Conservation (phyloP, 805 yeast species). For the Metschnikowia chrysomelidarum region DNA sequence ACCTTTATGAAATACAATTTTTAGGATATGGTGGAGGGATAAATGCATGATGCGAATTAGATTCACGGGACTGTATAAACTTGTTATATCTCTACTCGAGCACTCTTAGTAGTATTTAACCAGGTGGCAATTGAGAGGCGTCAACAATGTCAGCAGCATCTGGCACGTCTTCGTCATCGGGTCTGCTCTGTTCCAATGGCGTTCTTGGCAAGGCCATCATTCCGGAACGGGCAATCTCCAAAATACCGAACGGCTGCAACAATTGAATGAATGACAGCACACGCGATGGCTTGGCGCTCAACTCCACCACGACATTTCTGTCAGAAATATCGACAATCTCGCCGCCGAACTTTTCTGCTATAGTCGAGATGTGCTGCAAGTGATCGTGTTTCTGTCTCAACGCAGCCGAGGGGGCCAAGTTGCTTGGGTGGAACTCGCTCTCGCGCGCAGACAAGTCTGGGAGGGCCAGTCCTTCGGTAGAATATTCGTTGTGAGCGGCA, state of each 20-base stretch:
- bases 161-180: constrained; percentile 48
- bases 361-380: constrained; percentile 75
- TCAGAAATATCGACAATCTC: constrained; percentile 88
- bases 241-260: constrained; percentile 92
- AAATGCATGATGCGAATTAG: no score
- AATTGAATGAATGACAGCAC: constrained; percentile 82
- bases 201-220: constrained; percentile 99
- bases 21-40: no score
- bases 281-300: constrained; percentile 91
- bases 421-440: constrained; percentile 76
- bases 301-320: constrained; percentile 90
- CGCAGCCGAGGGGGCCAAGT: constrained; percentile 86
- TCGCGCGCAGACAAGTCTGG: constrained; percentile 45
- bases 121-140: constrained; percentile 90
- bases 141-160: constrained; percentile 76
- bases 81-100: no score
- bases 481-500: constrained; percentile 68
- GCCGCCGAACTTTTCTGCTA: constrained; percentile 89
- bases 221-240: constrained; percentile 96
- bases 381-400: constrained; percentile 92
- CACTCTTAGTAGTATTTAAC: no score
- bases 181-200: constrained; percentile 60
- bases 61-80: no score
- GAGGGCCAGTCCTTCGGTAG: constrained; percentile 38
- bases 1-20: no score